Evolutionary conservation across 352 stramenopile species (phyloP).

Genomic region (Globisporangium ultimum): DNA sequence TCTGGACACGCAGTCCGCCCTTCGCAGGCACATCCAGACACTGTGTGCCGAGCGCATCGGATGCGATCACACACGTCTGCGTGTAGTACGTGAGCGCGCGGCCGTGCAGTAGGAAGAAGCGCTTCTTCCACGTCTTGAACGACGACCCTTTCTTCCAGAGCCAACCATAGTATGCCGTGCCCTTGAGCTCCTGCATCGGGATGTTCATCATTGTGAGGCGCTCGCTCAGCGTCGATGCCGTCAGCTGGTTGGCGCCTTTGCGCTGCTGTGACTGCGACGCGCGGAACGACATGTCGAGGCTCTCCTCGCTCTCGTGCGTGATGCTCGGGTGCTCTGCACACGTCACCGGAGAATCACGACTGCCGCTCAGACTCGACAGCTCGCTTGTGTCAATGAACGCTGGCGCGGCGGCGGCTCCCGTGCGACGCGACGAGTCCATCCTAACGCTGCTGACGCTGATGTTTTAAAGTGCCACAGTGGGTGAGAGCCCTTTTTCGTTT

Average conservation of each 20-base stretch:
- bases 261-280: conserved; percentile 4
- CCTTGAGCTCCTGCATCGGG: conserved; percentile 51
- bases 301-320: background rate
- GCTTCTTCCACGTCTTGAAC: conserved; percentile 82
- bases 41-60: conserved; percentile 47
- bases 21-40: conserved; percentile 57
- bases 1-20: conserved; percentile 49
- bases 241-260: conserved; percentile 1
- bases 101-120: conserved; percentile 70
- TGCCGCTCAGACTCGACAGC: conserved; percentile 9
- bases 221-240: conserved; percentile 37
- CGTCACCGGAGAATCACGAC: conserved; percentile 13
- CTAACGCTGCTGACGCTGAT: background rate
- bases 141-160: conserved; percentile 72
- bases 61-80: conserved; percentile 64
- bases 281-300: conserved; percentile 15
- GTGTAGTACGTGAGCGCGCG: conserved; percentile 68
- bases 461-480: background rate
- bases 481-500: background rate
- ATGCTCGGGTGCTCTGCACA: conserved; percentile 11
- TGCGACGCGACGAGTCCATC: background rate
- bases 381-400: conserved; percentile 17
- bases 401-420: background rate
- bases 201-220: conserved; percentile 65
- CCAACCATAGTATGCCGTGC: conserved; percentile 67